A percentile compares a stretch with the other conserved stretches of the same genome.
Evolutionary conservation across 2,329 filamentous ascomycete genomes (phyloP).

Genomic region (Clonostachys sp.): DNA sequence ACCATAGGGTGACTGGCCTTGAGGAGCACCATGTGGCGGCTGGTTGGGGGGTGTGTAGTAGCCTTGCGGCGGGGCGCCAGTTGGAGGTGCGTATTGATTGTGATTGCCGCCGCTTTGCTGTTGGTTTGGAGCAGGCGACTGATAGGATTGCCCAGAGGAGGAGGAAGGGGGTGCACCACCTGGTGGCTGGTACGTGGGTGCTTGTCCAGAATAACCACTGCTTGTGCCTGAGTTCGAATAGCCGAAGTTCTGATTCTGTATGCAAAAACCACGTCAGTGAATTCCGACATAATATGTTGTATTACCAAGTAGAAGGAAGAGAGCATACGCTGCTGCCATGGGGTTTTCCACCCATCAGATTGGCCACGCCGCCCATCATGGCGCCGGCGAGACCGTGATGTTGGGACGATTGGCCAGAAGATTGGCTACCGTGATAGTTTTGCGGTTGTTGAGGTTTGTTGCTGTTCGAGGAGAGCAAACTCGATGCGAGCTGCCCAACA

Average conservation of each 20-base stretch:
- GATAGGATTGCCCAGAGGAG: conserved; percentile 15
- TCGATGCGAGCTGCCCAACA: conserved; percentile 52
- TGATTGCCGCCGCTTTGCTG: conserved; percentile 5
- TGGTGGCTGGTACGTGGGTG: conserved; percentile 42
- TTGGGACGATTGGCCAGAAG: conserved; percentile 23
- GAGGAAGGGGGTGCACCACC: conserved; percentile 15
- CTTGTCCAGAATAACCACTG: conserved; percentile 56
- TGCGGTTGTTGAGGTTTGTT: conserved; percentile 39
- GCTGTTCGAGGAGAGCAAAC: conserved; percentile 40
- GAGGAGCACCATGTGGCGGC: conserved; percentile 2
- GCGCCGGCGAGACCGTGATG: conserved; percentile 46
- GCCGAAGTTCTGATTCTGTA: conserved; percentile 53
- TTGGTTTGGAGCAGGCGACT: conserved; percentile 16
- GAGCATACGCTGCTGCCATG: conserved; percentile 16
- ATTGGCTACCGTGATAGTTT: conserved; percentile 44
- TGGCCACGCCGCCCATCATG: conserved; percentile 50
- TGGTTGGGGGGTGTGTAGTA: conserved; percentile 1
- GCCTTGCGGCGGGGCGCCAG: conserved; percentile 2
- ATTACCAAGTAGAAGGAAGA: too few species aligned
- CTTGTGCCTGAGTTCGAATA: conserved; percentile 53
- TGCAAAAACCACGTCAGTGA: conserved; percentile 17
- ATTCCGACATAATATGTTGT: too few species aligned
- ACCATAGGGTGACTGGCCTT: conserved; percentile 8
- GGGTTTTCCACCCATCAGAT: conserved; percentile 41
- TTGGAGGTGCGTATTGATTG: not conserved